These are phyloP conservation scores for Marasmius sp. DNA, from an alignment of 1,284 basidiomycete genomes.

Conservation along the genomic window DNA sequence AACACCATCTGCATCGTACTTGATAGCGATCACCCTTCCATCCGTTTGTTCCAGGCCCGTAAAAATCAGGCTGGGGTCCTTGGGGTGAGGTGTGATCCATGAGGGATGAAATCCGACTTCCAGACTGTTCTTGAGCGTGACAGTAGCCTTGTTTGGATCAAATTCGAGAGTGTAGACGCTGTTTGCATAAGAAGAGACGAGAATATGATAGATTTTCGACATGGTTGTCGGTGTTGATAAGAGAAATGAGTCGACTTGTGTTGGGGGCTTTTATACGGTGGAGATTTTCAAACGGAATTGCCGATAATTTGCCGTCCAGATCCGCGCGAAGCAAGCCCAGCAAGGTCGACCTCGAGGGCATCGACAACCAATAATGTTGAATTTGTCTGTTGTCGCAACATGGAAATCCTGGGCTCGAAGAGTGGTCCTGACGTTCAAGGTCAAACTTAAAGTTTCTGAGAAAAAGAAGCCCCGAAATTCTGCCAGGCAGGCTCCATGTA, in stretches of 20 bases:
- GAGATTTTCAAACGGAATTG: not conserved
- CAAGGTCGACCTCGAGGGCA: too few relatives aligned
- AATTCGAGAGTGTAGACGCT: slow-evolving; percentile 55
- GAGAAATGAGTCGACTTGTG: not conserved
- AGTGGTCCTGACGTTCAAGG: too few relatives aligned
- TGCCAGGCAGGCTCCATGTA: too few relatives aligned
- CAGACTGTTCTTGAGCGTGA: slow-evolving; percentile 44
- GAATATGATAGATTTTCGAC: slow-evolving; percentile 40
- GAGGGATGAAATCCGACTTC: slow-evolving; percentile 56
- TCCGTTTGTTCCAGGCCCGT: slow-evolving; percentile 57
- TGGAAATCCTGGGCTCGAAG: too few relatives aligned
- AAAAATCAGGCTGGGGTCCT: slow-evolving; percentile 42
- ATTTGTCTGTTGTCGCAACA: too few relatives aligned
- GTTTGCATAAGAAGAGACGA: slow-evolving; percentile 66
- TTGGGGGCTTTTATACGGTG: not conserved
- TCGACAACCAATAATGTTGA: too few relatives aligned
- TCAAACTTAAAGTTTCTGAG: too few relatives aligned
- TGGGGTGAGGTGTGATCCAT: slow-evolving; percentile 51
- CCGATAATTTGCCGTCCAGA: not conserved
- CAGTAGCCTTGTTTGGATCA: slow-evolving; percentile 34
- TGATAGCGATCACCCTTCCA: slow-evolving; percentile 57
- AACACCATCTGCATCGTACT: slow-evolving; percentile 46
- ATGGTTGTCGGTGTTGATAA: not conserved
- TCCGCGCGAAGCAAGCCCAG: too few relatives aligned
- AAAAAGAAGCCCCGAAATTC: too few relatives aligned